phyloP scores from a whole-genome alignment of 192 early-diverging fungal genomes.

The Mortierella claussenii region DNA sequence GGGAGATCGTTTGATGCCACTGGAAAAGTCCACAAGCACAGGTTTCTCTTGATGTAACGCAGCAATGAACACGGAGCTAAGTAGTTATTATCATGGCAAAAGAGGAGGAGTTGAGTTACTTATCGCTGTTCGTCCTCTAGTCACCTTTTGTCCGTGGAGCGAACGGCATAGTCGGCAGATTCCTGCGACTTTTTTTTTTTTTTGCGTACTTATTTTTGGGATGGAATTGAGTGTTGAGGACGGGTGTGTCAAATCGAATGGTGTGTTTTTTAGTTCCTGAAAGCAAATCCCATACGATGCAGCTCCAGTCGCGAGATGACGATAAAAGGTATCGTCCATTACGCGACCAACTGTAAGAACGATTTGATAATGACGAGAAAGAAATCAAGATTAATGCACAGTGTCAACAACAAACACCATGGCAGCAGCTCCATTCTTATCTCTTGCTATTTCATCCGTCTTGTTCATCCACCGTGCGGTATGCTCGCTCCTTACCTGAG shows the following conservation, averaged over 20 bases:
- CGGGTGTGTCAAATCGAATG: constrained; percentile 74
- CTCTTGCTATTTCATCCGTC: too few species aligned
- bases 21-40: constrained; percentile 57
- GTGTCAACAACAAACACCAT: background rate
- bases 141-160: background rate
- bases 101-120: constrained; percentile 53
- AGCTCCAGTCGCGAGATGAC: constrained; percentile 81
- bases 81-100: constrained; percentile 31
- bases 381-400: background rate
- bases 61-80: constrained; percentile 61
- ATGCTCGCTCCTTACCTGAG: constrained; percentile 66
- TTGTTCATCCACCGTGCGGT: too few species aligned
- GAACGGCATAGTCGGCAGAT: background rate
- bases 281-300: constrained; percentile 90
- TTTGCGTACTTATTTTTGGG: constrained; percentile 75
- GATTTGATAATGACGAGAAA: background rate
- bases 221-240: constrained; percentile 80
- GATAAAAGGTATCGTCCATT: constrained; percentile 84
- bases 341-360: constrained; percentile 75
- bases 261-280: constrained; percentile 62
- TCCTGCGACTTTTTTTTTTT: background rate
- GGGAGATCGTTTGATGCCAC: constrained; percentile 38
- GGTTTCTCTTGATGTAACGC: constrained; percentile 61
- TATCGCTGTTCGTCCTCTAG: background rate
- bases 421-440: background rate